A percentile compares a stretch with the other conserved stretches of the same genome.
phyloP scores from a whole-genome alignment of 148 eudicot genomes.

The Diospyros lotus region DNA sequence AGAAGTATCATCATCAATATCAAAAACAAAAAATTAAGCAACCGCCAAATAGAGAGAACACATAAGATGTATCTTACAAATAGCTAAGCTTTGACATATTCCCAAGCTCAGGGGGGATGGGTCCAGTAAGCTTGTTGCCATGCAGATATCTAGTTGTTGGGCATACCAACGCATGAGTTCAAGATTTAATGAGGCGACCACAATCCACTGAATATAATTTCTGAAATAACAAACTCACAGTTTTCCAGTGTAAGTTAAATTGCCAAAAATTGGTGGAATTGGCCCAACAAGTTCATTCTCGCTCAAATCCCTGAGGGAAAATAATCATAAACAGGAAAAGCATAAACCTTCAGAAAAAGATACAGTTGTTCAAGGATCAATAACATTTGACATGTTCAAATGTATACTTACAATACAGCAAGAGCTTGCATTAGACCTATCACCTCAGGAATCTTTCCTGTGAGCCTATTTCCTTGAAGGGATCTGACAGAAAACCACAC shows the following conservation, averaged over 20 bases:
- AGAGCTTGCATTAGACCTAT: constrained; percentile 78
- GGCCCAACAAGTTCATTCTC: constrained; percentile 65
- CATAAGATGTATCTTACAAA: constrained; percentile 34
- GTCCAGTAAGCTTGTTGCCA: constrained; percentile 62
- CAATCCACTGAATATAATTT: neutral
- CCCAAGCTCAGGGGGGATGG: constrained; percentile 68
- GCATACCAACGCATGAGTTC: neutral
- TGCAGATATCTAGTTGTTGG: constrained; percentile 47
- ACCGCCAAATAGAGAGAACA: neutral
- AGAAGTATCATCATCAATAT: neutral
- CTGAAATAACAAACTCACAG: constrained; percentile 33
- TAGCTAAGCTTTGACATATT: constrained; percentile 75
- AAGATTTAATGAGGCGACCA: too few species aligned
- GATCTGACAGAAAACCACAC: constrained; percentile 31
- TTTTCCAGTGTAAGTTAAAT: constrained; percentile 66
- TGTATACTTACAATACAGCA: constrained; percentile 57
- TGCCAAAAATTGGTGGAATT: constrained; percentile 67
- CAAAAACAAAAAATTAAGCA: neutral
- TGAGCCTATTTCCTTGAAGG: constrained; percentile 58
- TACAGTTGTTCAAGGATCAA: neutral
- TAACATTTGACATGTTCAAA: neutral
- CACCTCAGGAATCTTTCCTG: constrained; percentile 66
- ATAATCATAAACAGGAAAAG: neutral
- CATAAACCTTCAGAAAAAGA: neutral
- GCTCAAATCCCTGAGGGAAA: constrained; percentile 51